These are phyloP conservation scores for Westerdykella ornata DNA, from an alignment of 2,329 filamentous ascomycete genomes.

Conservation along the genomic window DNA sequence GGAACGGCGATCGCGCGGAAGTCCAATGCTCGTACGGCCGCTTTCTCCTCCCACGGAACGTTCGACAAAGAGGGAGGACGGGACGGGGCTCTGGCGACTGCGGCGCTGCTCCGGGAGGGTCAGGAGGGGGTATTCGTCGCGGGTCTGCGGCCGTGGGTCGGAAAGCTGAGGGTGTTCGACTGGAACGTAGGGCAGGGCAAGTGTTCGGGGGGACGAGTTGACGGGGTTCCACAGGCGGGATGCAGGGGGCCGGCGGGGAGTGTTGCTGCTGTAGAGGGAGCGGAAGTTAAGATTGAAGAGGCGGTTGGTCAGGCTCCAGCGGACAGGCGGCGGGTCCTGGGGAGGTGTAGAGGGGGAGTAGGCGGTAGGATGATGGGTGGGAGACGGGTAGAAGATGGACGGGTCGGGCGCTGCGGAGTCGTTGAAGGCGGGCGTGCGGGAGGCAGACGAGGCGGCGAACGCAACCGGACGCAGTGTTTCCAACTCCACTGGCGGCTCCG, in stretches of 20 bases:
- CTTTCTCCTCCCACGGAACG: constrained; percentile 42
- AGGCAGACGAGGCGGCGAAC: neutral
- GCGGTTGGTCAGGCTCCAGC: constrained; percentile 40
- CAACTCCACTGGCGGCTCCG: neutral
- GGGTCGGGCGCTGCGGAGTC: constrained; percentile 6
- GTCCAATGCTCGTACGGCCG: constrained; percentile 47
- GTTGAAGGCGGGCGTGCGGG: constrained; percentile 6
- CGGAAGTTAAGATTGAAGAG: constrained; percentile 35
- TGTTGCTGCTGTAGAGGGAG: constrained; percentile 15
- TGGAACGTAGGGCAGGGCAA: constrained; percentile 36
- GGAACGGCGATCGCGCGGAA: constrained; percentile 39
- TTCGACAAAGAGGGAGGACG: constrained; percentile 34
- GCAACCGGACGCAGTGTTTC: too few species aligned
- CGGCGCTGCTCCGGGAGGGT: constrained; percentile 52
- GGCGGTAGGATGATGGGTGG: constrained; percentile 8
- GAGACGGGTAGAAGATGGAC: constrained; percentile 7
- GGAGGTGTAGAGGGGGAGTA: constrained; percentile 20
- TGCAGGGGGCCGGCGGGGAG: constrained; percentile 36
- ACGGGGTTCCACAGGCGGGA: constrained; percentile 56
- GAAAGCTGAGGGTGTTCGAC: constrained; percentile 23
- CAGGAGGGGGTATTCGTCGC: constrained; percentile 51
- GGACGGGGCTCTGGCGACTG: constrained; percentile 44
- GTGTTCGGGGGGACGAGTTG: constrained; percentile 51
- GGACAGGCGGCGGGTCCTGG: constrained; percentile 19
- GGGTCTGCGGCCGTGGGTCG: constrained; percentile 31